Conservation (phyloP, 1,284 basidiomycete species). For the Hymenochaete sp. region DNA sequence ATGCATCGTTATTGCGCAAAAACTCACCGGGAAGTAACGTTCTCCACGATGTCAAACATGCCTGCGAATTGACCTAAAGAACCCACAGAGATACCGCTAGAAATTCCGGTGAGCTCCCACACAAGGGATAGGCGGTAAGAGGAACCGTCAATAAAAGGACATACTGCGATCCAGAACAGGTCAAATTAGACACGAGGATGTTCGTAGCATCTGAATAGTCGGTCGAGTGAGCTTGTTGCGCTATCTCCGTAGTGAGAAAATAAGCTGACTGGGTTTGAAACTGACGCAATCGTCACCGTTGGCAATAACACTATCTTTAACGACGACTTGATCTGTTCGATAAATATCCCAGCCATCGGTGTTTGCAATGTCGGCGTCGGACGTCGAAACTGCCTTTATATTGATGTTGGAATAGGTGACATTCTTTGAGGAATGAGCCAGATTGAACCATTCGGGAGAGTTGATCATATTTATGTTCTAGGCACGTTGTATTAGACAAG, state of each 20-base stretch:
- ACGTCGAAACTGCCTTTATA: constrained; percentile 37
- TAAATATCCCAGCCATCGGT: constrained; percentile 63
- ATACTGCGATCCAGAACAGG: constrained; percentile 53
- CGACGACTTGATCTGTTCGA: constrained; percentile 42
- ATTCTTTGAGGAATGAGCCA: constrained; percentile 32
- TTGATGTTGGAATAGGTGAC: constrained; percentile 28
- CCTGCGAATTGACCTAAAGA: constrained; percentile 42
- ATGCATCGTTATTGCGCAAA: too few species aligned
- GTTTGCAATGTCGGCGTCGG: constrained; percentile 30
- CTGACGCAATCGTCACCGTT: constrained; percentile 60
- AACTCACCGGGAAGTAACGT: constrained; percentile 33
- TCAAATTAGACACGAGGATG: constrained; percentile 48
- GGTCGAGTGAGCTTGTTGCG: neutral
- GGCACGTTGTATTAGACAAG: neutral
- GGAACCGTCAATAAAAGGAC: constrained; percentile 16
- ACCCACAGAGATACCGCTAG: constrained; percentile 38
- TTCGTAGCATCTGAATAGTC: constrained; percentile 36
- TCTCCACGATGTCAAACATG: constrained; percentile 40
- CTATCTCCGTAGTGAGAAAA: neutral
- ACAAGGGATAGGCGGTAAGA: neutral
- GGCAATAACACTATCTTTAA: constrained; percentile 44
- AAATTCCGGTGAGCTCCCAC: neutral
- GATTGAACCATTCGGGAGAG: constrained; percentile 41
- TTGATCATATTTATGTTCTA: constrained; percentile 40
- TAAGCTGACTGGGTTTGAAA: constrained; percentile 52